Percentiles rank a stretch among this genome's conserved stretches.
Conservation (phyloP, 768 basidiomycete genomes). For the Candolleomyces efflorescens region DNA sequence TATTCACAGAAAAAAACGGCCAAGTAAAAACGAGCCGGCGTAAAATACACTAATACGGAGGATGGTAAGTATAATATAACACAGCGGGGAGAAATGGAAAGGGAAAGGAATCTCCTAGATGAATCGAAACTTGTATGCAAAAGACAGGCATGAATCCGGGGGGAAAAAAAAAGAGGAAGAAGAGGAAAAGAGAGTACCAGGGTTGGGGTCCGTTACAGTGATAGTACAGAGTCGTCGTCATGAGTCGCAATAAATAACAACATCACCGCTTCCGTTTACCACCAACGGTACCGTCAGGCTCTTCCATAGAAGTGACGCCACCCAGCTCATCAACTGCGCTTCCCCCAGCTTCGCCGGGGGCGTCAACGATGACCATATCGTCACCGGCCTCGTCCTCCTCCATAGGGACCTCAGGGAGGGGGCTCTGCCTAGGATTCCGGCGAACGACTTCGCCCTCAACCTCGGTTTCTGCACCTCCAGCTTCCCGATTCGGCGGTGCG, state of each 20-base stretch:
- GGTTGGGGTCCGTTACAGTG: not conserved
- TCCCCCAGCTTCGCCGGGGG: not conserved
- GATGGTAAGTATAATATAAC: slow-evolving; percentile 3
- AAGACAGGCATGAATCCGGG: not conserved
- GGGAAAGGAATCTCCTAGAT: not conserved
- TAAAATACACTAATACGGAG: not conserved
- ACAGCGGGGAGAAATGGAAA: not conserved
- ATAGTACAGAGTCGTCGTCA: not conserved
- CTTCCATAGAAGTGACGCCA: slow-evolving; percentile 11
- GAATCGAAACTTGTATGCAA: not conserved
- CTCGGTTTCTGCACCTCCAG: slow-evolving; percentile 33
- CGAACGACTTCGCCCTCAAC: slow-evolving; percentile 27
- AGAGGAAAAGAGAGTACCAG: not conserved
- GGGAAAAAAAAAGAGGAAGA: not conserved
- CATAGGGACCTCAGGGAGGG: slow-evolving; percentile 1
- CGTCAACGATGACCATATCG: slow-evolving; percentile 8
- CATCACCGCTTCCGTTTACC: slow-evolving; percentile 32
- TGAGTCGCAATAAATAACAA: not conserved
- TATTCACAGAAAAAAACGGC: too few relatives aligned
- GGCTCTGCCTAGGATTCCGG: slow-evolving; percentile 12
- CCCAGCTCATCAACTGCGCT: slow-evolving; percentile 9
- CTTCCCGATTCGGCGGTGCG: slow-evolving; percentile 16
- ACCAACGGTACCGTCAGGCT: slow-evolving; percentile 29
- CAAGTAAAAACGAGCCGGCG: too few relatives aligned
- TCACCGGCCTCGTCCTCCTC: slow-evolving; percentile 16